Percentiles rank a stretch among this genome's conserved stretches.
These are phyloP conservation scores for Exsudoporus frostii DNA, from an alignment of 768 basidiomycete species.

Conservation along the genomic window DNA sequence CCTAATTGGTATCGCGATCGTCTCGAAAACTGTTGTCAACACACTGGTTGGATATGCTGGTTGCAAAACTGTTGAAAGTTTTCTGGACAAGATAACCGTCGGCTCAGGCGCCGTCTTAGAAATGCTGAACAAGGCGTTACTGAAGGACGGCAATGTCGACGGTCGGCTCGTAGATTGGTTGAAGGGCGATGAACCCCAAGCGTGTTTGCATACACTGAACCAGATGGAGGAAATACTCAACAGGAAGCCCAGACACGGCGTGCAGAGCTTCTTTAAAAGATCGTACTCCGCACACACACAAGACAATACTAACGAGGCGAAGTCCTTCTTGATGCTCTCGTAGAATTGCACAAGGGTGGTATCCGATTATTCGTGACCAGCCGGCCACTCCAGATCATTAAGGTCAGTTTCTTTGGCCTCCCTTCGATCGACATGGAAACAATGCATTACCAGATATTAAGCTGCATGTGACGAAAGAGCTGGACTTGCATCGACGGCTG, in stretches of 20 bases:
- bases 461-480: background rate
- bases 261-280: background rate
- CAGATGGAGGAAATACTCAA: background rate
- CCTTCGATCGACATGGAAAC: constrained; percentile 1
- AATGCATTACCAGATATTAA: background rate
- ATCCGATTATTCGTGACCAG: constrained; percentile 7
- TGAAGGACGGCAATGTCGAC: background rate
- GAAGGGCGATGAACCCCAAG: background rate
- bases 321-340: background rate
- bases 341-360: background rate
- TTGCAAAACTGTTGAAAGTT: background rate
- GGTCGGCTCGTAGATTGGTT: background rate
- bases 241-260: background rate
- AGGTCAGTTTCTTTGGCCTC: background rate
- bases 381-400: constrained; percentile 5
- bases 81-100: background rate
- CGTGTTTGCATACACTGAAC: background rate
- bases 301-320: background rate
- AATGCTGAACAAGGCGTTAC: background rate
- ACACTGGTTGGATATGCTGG: background rate
- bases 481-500: constrained; percentile 4
- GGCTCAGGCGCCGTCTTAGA: background rate
- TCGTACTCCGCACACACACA: background rate
- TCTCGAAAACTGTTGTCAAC: too few relatives aligned
- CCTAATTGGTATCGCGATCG: too few relatives aligned